Evolutionary conservation across 495 filamentous ascomycete species (phyloP).

Genomic region (Lasiosphaeria hispida): DNA sequence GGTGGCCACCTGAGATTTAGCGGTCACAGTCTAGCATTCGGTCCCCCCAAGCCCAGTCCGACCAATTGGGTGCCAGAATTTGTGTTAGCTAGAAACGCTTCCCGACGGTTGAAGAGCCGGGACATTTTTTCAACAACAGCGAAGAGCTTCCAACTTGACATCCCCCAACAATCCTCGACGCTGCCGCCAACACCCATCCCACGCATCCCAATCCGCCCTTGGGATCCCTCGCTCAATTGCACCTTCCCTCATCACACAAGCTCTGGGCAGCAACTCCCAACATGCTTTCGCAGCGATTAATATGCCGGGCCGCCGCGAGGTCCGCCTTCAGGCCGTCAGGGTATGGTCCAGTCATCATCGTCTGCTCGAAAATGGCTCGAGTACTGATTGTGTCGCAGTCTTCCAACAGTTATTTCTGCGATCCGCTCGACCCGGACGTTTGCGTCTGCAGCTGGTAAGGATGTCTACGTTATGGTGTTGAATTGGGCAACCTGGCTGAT

Average conservation of each 20-base stretch:
- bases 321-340: slow-evolving; percentile 57
- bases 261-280: slow-evolving; percentile 1
- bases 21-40: not conserved
- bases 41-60: not conserved
- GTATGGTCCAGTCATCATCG: slow-evolving; percentile 37
- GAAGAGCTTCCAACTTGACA: no score
- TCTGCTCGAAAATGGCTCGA: slow-evolving; percentile 20
- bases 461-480: not conserved
- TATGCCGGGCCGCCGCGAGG: slow-evolving; percentile 65
- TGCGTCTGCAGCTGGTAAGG: slow-evolving; percentile 76
- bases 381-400: slow-evolving; percentile 41
- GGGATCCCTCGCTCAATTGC: no score
- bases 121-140: slow-evolving; percentile 9
- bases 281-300: slow-evolving; percentile 67
- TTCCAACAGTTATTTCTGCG: slow-evolving; percentile 57
- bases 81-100: slow-evolving; percentile 9
- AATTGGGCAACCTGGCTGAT: slow-evolving; percentile 21
- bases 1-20: slow-evolving; percentile 3
- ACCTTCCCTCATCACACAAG: no score
- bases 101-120: slow-evolving; percentile 16
- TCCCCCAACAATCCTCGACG: no score
- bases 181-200: no score
- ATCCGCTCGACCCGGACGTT: slow-evolving; percentile 67
- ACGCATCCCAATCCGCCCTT: no score
- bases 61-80: not conserved